Evolutionary conservation across 495 filamentous ascomycete species (phyloP).

Genomic region (Neurospora sp.): DNA sequence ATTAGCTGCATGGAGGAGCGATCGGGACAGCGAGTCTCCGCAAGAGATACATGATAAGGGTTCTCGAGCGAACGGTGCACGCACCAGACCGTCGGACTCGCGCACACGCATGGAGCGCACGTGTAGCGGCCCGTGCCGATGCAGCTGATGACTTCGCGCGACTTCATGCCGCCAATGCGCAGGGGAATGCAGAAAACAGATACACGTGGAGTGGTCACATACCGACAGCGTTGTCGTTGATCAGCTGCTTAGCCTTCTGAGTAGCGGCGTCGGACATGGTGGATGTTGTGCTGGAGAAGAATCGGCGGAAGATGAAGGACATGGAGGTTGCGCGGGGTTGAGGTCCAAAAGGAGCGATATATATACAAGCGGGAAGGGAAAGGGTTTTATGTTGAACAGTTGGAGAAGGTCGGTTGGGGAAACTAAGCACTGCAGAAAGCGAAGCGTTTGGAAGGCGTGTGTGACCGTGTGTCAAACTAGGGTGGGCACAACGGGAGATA

Average conservation of each 20-base stretch:
- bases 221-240: conserved; percentile 88
- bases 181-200: background rate
- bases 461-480: background rate
- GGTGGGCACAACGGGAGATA: background rate
- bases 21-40: background rate
- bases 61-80: background rate
- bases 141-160: background rate
- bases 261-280: conserved; percentile 75
- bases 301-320: conserved; percentile 69
- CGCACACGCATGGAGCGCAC: background rate
- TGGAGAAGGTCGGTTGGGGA: background rate
- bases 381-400: conserved; percentile 6
- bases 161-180: background rate
- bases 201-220: conserved; percentile 23
- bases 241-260: conserved; percentile 74
- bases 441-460: background rate
- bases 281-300: conserved; percentile 52
- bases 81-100: background rate
- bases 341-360: conserved; percentile 3
- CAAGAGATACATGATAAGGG: background rate
- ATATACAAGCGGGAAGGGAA: background rate
- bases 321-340: conserved; percentile 38
- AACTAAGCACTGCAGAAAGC: background rate
- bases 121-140: background rate
- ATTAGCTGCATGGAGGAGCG: background rate